Evolutionary conservation across 108 stramenopile species (phyloP).

Genomic region (Nitzschia palea): DNA sequence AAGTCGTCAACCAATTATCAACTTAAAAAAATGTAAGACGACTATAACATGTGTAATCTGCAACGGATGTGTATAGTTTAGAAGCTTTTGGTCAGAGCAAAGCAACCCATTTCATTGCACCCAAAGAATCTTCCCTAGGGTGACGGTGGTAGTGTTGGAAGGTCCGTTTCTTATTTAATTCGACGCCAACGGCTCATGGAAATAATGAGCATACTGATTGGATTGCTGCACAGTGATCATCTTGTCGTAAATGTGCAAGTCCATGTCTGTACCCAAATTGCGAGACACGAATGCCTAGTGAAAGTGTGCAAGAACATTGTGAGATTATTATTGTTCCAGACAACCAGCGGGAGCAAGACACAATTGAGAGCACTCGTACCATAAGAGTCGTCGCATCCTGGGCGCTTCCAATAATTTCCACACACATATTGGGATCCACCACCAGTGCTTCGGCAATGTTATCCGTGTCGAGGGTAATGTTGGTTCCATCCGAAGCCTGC

Average conservation of each 20-base stretch:
- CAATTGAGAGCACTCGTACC: conserved; percentile 21
- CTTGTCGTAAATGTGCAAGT: conserved; percentile 52
- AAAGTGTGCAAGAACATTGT: conserved; percentile 11
- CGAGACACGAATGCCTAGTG: conserved; percentile 49
- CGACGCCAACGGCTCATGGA: conserved; percentile 38
- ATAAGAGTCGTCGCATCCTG: conserved; percentile 23
- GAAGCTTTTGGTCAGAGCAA: too few relatives aligned
- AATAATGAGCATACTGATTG: conserved; percentile 47
- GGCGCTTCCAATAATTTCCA: conserved; percentile 45
- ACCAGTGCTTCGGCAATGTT: conserved; percentile 5
- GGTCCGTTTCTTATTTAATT: conserved; percentile 6
- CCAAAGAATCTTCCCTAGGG: too few relatives aligned
- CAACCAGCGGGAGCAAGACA: background rate
- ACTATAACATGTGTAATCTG: too few relatives aligned
- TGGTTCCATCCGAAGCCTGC: conserved; percentile 41
- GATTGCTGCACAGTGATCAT: conserved; percentile 52
- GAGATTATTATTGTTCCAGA: background rate
- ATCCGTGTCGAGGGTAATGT: conserved; percentile 11
- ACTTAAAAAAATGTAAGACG: too few relatives aligned
- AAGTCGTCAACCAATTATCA: too few relatives aligned
- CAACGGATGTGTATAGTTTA: too few relatives aligned
- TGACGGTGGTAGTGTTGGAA: background rate
- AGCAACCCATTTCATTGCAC: too few relatives aligned
- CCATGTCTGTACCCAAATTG: conserved; percentile 47
- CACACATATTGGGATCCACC: conserved; percentile 20